Evolutionary conservation across 805 yeast genomes (phyloP).

Genomic region (Wickerhamomyces hampshirensis): DNA sequence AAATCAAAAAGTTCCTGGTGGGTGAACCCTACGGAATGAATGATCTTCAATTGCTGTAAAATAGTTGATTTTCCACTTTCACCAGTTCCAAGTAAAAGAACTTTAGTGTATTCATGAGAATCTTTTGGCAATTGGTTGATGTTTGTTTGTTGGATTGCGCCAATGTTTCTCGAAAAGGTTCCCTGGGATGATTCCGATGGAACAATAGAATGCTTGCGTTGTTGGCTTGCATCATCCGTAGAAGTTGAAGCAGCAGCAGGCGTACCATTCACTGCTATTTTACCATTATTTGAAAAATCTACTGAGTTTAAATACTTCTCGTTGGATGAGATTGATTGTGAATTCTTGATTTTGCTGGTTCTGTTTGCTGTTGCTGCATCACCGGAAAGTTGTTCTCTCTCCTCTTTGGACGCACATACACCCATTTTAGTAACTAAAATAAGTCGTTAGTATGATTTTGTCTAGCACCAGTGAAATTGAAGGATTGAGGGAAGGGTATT

Average conservation of each 20-base stretch:
- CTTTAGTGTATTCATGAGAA: conserved; percentile 52
- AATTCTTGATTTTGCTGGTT: not conserved
- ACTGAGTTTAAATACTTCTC: too few relatives aligned
- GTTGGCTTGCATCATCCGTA: not conserved
- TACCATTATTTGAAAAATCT: too few relatives aligned
- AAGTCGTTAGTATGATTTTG: too few relatives aligned
- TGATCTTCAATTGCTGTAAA: conserved; percentile 39
- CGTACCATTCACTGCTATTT: not conserved
- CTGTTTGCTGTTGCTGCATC: not conserved
- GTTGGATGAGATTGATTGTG: too few relatives aligned
- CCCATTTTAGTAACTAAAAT: conserved; percentile 16
- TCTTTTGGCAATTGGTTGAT: conserved; percentile 18
- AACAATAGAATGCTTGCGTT: conserved; percentile 17
- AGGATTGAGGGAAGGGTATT: too few relatives aligned
- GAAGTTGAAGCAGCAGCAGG: conserved; percentile 1
- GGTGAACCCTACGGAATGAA: conserved; percentile 37
- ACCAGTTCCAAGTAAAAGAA: conserved; percentile 82
- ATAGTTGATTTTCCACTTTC: conserved; percentile 42
- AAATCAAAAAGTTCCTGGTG: conserved; percentile 65
- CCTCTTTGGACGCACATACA: conserved; percentile 21
- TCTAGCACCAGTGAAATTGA: too few relatives aligned
- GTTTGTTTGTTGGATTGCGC: not conserved
- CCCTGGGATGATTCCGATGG: conserved; percentile 19
- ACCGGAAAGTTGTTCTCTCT: conserved; percentile 1
- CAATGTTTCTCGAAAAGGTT: conserved; percentile 6